Conservation (phyloP, 306 rosid species). For the Coriaria nepalensis region DNA sequence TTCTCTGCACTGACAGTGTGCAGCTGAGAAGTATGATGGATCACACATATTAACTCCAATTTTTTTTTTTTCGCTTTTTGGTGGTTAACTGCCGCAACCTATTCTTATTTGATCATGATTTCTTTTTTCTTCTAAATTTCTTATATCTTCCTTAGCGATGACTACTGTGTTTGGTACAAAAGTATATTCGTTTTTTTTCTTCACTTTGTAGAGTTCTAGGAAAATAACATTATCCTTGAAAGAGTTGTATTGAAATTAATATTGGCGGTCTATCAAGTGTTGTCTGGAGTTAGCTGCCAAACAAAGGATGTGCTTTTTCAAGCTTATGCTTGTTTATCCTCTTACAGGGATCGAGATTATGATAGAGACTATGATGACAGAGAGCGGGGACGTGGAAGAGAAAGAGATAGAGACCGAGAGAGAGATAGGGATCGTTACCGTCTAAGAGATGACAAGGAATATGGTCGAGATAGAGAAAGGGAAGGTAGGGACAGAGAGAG, state of each 20-base stretch:
- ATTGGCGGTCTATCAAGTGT: no score
- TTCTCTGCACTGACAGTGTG: conserved; percentile 99
- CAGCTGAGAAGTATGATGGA: conserved; percentile 99
- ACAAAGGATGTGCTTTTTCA: no score
- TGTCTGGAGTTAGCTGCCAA: no score
- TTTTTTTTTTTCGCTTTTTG: conserved; percentile 6
- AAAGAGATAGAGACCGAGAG: conserved; percentile 58
- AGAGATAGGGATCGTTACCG: conserved; percentile 54
- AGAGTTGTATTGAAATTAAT: no score
- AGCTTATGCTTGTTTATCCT: background rate
- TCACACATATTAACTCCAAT: conserved; percentile 32
- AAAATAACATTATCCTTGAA: no score
- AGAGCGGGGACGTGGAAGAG: conserved; percentile 20
- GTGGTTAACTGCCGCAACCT: background rate
- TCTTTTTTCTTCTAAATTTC: no score
- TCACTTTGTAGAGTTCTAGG: no score
- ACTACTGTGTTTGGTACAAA: no score
- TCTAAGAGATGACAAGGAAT: conserved; percentile 52
- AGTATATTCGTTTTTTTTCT: no score
- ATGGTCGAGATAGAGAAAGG: conserved; percentile 45
- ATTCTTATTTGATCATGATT: no score
- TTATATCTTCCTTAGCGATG: no score
- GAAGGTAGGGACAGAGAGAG: conserved; percentile 87
- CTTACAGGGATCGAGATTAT: conserved; percentile 74
- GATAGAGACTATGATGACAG: conserved; percentile 14